A percentile compares a stretch with the other conserved stretches of the same genome.
Evolutionary conservation across 2,329 filamentous ascomycete species (phyloP).

Genomic region (Epichloe typhina): DNA sequence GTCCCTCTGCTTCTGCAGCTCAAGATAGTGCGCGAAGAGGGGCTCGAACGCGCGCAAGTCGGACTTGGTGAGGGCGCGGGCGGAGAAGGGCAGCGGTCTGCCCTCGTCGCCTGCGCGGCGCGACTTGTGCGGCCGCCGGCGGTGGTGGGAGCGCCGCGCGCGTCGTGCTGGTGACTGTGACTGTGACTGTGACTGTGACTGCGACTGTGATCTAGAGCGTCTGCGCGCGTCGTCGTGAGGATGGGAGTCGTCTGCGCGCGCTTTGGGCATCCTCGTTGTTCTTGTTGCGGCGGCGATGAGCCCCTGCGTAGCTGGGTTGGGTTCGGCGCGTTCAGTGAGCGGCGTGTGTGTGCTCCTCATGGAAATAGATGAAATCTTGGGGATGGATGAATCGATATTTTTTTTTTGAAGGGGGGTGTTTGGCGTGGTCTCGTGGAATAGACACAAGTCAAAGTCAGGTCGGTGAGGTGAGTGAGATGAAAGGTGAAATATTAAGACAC

Average conservation of each 20-base stretch:
- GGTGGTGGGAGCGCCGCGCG: conserved; percentile 14
- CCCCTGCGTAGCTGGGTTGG: too few species aligned
- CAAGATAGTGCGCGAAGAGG: conserved; percentile 73
- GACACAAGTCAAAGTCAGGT: not conserved
- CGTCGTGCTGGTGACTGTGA: conserved; percentile 2
- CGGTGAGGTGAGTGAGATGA: not conserved
- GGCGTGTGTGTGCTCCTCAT: not conserved
- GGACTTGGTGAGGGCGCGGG: conserved; percentile 51
- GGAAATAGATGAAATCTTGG: not conserved
- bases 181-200: not conserved
- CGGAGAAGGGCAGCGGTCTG: conserved; percentile 46
- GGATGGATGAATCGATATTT: not conserved
- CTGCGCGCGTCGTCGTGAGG: not conserved
- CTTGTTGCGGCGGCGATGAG: too few species aligned
- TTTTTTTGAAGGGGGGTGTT: not conserved
- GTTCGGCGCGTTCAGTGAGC: too few species aligned
- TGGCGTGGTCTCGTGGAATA: not conserved
- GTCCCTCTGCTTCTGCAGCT: conserved; percentile 69
- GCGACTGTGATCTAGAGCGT: not conserved
- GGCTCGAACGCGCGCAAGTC: conserved; percentile 55
- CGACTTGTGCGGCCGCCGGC: conserved; percentile 3
- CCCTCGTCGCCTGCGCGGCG: not conserved
- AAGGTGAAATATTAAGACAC: not conserved
- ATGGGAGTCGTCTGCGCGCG: not conserved
- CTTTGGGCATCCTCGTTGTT: not conserved